Conservation (phyloP, 805 yeast species). For the Nakazawaea laoshanensis region DNA sequence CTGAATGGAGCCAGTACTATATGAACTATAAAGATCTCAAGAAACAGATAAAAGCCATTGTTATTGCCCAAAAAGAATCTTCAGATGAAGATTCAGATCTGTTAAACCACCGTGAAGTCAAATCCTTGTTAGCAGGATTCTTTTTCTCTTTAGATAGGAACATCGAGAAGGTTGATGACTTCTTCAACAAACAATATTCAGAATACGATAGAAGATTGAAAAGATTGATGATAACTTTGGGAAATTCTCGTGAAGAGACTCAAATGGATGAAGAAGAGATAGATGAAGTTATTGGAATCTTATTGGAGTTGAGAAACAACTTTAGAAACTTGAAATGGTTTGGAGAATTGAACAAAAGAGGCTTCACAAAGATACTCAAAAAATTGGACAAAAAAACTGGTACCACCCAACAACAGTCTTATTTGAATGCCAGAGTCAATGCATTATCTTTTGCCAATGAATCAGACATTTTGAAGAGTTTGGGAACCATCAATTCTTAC, state of each 20-base stretch:
- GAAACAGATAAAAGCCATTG: slow-evolving; percentile 65
- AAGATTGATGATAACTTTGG: slow-evolving; percentile 32
- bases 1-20: slow-evolving; percentile 83
- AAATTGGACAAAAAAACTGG: slow-evolving; percentile 83
- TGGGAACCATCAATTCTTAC: slow-evolving; percentile 43
- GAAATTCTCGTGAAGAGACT: slow-evolving; percentile 18
- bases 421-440: slow-evolving; percentile 56
- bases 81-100: slow-evolving; percentile 19
- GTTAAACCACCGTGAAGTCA: slow-evolving; percentile 32
- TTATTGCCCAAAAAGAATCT: slow-evolving; percentile 29
- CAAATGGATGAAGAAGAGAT: slow-evolving; percentile 41
- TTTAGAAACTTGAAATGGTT: slow-evolving; percentile 87
- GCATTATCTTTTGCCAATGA: slow-evolving; percentile 78
- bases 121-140: slow-evolving; percentile 50
- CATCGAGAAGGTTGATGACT: slow-evolving; percentile 72
- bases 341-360: slow-evolving; percentile 87
- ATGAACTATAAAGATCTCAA: slow-evolving; percentile 82
- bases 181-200: slow-evolving; percentile 61
- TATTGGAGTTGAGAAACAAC: slow-evolving; percentile 67
- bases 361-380: slow-evolving; percentile 80
- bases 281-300: slow-evolving; percentile 56
- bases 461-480: slow-evolving; percentile 41
- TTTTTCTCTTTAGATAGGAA: slow-evolving; percentile 74
- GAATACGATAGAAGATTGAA: slow-evolving; percentile 70
- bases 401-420: slow-evolving; percentile 45